phyloP scores from a whole-genome alignment of 176 grass and related monocot species.

The Raddia distichophylla region DNA sequence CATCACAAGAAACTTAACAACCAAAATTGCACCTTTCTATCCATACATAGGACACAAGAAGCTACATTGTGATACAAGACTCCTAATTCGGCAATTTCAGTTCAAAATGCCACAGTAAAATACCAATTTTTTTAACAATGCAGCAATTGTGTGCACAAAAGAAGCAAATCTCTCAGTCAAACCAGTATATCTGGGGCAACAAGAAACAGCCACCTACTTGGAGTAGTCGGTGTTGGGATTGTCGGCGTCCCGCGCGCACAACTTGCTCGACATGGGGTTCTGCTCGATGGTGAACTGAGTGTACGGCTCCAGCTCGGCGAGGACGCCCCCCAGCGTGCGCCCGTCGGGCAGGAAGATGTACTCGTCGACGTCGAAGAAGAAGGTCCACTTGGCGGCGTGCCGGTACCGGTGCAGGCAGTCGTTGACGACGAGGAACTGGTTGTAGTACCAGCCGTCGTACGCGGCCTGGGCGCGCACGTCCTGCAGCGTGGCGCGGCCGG shows the following conservation, averaged over 20 bases:
- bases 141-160: neutral
- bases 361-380: conserved; percentile 98
- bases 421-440: conserved; percentile 93
- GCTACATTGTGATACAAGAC: neutral
- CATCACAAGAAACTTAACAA: neutral
- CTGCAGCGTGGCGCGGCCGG: conserved; percentile 84
- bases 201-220: conserved; percentile 49
- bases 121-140: neutral
- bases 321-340: conserved; percentile 49
- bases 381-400: conserved; percentile 79
- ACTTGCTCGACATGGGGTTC: conserved; percentile 86
- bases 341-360: conserved; percentile 81
- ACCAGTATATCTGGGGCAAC: neutral
- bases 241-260: conserved; percentile 60
- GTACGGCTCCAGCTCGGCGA: conserved; percentile 62
- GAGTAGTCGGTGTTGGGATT: conserved; percentile 41
- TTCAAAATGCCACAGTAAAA: neutral
- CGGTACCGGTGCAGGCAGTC: conserved; percentile 87
- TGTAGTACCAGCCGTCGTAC: conserved; percentile 88
- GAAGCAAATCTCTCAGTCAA: neutral
- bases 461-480: conserved; percentile 79
- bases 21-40: neutral
- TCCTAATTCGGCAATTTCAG: neutral
- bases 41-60: neutral
- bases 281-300: conserved; percentile 98